phyloP scores from a whole-genome alignment of 176 grass and related monocot genomes.

The Oryza longistaminata region DNA sequence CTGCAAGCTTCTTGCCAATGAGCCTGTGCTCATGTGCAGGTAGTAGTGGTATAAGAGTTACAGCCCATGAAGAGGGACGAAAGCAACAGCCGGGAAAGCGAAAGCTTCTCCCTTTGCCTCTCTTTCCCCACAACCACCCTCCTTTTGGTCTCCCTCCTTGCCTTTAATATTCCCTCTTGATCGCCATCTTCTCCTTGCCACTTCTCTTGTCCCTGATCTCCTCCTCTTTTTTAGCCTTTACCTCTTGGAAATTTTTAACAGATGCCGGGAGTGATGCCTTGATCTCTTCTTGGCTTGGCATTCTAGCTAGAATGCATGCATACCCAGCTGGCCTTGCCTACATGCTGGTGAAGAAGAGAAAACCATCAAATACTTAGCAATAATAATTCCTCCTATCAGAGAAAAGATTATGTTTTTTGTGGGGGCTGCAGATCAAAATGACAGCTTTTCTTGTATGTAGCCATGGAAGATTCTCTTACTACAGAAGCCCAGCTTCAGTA shows the following conservation, averaged over 20 bases:
- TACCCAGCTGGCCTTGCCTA: not conserved
- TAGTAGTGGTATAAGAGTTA: constrained; percentile 33
- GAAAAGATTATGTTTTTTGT: not conserved
- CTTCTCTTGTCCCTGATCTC: not conserved
- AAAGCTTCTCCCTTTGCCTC: constrained; percentile 40
- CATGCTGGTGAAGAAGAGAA: not conserved
- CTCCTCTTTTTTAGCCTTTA: not conserved
- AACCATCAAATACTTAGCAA: not conserved
- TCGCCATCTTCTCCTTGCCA: constrained; percentile 1
- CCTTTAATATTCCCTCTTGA: not conserved
- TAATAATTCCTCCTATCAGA: not conserved
- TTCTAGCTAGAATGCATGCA: not conserved
- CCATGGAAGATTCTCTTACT: not conserved
- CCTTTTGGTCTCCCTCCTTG: not conserved
- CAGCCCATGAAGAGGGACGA: constrained; percentile 45
- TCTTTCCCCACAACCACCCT: constrained; percentile 34
- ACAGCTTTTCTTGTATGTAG: not conserved
- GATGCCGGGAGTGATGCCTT: constrained; percentile 1
- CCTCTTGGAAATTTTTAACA: not conserved
- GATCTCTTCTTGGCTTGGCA: not conserved
- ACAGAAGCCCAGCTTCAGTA: not conserved
- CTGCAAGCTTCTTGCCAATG: constrained; percentile 12
- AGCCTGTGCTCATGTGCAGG: constrained; percentile 12
- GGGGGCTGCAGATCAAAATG: not conserved
- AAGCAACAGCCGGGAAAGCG: constrained; percentile 60